Base-by-base conservation (phyloP, 208 protist species). In the Dictyostelium gargantuum region DNA sequence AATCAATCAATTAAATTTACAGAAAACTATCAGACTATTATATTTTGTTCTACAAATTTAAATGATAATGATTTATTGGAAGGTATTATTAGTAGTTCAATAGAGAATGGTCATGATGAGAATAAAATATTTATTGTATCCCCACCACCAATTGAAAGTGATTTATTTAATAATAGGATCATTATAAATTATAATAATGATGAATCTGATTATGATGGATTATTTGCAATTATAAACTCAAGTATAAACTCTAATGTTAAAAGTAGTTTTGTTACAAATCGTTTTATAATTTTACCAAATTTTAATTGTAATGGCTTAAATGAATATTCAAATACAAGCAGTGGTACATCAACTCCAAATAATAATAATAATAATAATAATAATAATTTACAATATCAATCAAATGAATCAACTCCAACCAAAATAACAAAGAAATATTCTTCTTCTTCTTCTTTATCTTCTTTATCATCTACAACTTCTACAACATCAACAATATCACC, bases 221-320 rank as follows among this genome's bases (percentile, higher is more conserved):
- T 74, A 46, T 74, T 74, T 3, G 38, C 68, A 40, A 74, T 74
- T 3, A 40, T 74, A 17, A 74, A 74, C 29, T 17, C 23, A 23
- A 42, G 6, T 15, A 10, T 4, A 9, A 42, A 19, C 1, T 42
- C 15, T 11, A 42, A 3, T 17, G n/a, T 10, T 15, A 70, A 40
- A 5, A 70, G 2, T 29, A n/a, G 58, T 68, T 13, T 68, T 6
- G 29, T 35, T 4, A 40, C 17, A 9, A 70, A n/a, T 13, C 23
- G 32, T 19, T 74, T 74, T 6, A 74, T 74, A 10, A 26, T 84
- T 26, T 72, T 84, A 21, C 79, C 79, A 72, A 56, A 72, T 52
- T 50, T 84, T 13, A 40, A 70, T 74, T 73, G 6, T 19, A 73
- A 9, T 4, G 29, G 23, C 29, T 61, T 61, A 26, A n/a, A n/a